Evolutionary conservation across 2,329 filamentous ascomycete species (phyloP), one percentile per base, ranked within the genome.

Genomic region (Helminthosporium solani): DNA sequence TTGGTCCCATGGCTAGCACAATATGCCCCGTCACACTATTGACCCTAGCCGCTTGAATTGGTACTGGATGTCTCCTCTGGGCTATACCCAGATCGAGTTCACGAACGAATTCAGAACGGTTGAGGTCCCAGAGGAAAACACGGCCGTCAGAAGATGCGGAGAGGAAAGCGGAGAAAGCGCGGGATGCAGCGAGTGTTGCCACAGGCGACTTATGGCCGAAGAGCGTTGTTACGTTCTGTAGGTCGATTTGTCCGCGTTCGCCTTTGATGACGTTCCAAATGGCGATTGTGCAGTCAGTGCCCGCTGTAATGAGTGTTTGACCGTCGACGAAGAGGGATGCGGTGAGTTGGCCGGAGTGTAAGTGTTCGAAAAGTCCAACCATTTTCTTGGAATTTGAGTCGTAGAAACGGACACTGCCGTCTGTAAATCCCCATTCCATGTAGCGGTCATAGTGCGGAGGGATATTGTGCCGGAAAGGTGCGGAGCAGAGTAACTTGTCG

Each of bases 351-450:
- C 91, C 90, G 46, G 92, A 86, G 66, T 99, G 94, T 2, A 96
- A 77, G 63, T 97, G 95, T 69, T 99, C 94, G 63, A 92, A 96
- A 15, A 96, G 79, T 0, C 92, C 92, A 28, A 95, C 83, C 18
- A 87, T 77, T 75, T 89, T 91, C 63, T 88, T 85, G 47, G 83
- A 88, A 56, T 96, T 90, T 38, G 86, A 84, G 44, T 87, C 83
- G 72, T 89, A 96, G 75, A 99, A 97, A 3, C 94, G 86, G 21
- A 99, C 81, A 56, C 89, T 95, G 58, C 88, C 89, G 68, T 99
- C 94, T 0, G 89, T 87, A 60, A 95, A 97, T 1, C 92, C 92
- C 92, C 92, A 97, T 72, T 96, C 90, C 56, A 97, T 80, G 61
- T 90, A 96, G 58, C 90, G 90, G 70, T 97, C 91, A 63, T 90